Conservation (phyloP, 345 rosid genomes). For the Pistacia integerrima region DNA sequence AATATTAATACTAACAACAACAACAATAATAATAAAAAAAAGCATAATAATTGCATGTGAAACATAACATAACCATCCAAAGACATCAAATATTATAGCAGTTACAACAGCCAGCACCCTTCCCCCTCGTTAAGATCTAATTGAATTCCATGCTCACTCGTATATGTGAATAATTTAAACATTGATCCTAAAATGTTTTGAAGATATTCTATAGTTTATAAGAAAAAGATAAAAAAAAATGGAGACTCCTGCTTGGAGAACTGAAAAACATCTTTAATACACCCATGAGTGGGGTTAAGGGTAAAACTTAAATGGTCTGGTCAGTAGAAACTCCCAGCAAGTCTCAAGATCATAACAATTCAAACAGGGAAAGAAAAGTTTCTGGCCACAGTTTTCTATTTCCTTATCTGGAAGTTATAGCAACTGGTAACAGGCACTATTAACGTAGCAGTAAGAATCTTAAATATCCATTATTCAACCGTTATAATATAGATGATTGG, state of each 20-base stretch:
- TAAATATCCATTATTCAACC: background rate
- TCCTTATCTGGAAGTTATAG: background rate
- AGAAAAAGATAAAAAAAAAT: background rate
- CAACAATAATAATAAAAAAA: background rate
- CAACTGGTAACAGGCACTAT: background rate
- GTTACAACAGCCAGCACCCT: background rate
- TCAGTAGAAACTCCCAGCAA: background rate
- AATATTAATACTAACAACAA: background rate
- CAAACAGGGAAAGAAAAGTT: background rate
- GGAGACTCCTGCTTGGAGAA: background rate
- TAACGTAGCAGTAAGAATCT: background rate
- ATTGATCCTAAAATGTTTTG: background rate
- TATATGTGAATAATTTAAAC: background rate
- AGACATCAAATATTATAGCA: background rate
- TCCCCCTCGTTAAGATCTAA: background rate
- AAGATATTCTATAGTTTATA: background rate
- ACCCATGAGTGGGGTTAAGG: background rate
- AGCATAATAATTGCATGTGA: background rate
- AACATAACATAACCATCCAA: background rate
- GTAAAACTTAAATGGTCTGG: background rate
- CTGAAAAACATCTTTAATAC: background rate
- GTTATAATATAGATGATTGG: background rate
- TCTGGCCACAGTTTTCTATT: background rate
- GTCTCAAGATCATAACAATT: background rate
- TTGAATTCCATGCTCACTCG: background rate